These are phyloP conservation scores for Diaporthe sp. DNA, from an alignment of 2,329 filamentous ascomycete species.

Conservation along the genomic window DNA sequence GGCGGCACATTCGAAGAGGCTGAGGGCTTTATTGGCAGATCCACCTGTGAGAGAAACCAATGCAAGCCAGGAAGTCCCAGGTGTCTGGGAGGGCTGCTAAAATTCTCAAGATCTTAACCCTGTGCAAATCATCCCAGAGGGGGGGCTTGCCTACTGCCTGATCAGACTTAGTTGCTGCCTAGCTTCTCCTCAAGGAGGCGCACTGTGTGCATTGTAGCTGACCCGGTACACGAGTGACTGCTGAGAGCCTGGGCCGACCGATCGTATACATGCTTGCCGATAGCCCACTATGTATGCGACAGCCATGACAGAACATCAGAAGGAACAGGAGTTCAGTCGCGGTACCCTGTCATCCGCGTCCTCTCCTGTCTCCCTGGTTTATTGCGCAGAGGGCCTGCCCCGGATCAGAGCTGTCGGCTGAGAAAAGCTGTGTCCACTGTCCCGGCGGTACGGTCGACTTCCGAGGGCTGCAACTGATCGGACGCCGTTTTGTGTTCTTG, in stretches of 20 bases:
- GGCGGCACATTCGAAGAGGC: conserved; percentile 31
- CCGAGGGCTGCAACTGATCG: conserved; percentile 32
- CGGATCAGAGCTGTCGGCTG: conserved; percentile 2
- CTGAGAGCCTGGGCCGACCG: conserved; percentile 26
- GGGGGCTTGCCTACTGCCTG: conserved; percentile 28
- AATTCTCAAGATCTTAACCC: conserved; percentile 34
- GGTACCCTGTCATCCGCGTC: conserved; percentile 25
- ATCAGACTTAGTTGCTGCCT: conserved; percentile 33
- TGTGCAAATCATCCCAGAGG: conserved; percentile 30
- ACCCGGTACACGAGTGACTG: conserved; percentile 20
- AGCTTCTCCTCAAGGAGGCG: not conserved
- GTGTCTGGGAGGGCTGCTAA: conserved; percentile 33
- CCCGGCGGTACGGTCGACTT: conserved; percentile 32
- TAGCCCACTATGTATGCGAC: conserved; percentile 27
- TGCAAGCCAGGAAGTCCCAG: conserved; percentile 38
- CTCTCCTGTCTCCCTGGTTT: conserved; percentile 11
- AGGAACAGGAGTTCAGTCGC: conserved; percentile 28
- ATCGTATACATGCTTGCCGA: conserved; percentile 35
- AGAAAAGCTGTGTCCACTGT: conserved; percentile 11
- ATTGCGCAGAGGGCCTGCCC: conserved; percentile 18
- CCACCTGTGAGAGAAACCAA: conserved; percentile 25
- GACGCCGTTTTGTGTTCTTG: conserved; percentile 33
- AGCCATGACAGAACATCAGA: conserved; percentile 18
- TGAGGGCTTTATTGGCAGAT: conserved; percentile 30
- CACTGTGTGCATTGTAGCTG: conserved; percentile 36